These are phyloP conservation scores for Cnidoscolus chayamansa DNA, from an alignment of 441 rosid genomes.

Conservation along the genomic window DNA sequence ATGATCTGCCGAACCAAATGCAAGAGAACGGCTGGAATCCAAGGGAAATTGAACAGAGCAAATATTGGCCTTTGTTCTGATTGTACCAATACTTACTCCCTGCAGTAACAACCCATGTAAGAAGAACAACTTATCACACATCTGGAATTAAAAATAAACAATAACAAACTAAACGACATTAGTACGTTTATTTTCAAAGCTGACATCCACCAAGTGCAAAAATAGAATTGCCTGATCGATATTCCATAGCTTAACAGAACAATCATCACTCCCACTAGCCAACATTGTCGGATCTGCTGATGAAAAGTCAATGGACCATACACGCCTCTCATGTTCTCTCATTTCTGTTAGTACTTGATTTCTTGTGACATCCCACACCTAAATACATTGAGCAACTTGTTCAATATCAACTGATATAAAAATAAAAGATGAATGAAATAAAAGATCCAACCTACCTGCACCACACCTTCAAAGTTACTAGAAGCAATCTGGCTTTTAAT, in stretches of 20 bases:
- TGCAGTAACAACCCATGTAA: constrained; percentile 51
- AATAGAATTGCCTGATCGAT: constrained; percentile 98
- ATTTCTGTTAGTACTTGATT: constrained; percentile 64
- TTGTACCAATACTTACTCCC: constrained; percentile 83
- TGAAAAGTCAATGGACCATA: constrained; percentile 90
- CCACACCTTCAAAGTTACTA: constrained; percentile 94
- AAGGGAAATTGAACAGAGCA: constrained; percentile 91
- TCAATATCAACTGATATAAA: constrained; percentile 1
- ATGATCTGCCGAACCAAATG: constrained; percentile 97
- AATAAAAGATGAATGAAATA: constrained; percentile 13
- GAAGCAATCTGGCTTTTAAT: constrained; percentile 91
- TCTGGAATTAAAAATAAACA: constrained; percentile 29
- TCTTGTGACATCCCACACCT: constrained; percentile 92
- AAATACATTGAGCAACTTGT: constrained; percentile 21
- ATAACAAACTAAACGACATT: constrained; percentile 43
- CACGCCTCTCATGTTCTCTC: constrained; percentile 88
- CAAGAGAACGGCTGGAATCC: constrained; percentile 72
- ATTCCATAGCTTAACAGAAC: constrained; percentile 94
- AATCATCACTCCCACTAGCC: constrained; percentile 96
- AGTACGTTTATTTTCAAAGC: constrained; percentile 75
- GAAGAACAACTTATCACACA: constrained; percentile 46
- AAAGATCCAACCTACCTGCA: constrained; percentile 56
- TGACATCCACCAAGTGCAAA: constrained; percentile 77
- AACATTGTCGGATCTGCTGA: constrained; percentile 79
- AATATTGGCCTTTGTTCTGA: constrained; percentile 87